A percentile compares a stretch with the other conserved stretches of the same genome.
Conservation (phyloP, 176 grass and related monocot genomes). For the Carex kokanica region DNA sequence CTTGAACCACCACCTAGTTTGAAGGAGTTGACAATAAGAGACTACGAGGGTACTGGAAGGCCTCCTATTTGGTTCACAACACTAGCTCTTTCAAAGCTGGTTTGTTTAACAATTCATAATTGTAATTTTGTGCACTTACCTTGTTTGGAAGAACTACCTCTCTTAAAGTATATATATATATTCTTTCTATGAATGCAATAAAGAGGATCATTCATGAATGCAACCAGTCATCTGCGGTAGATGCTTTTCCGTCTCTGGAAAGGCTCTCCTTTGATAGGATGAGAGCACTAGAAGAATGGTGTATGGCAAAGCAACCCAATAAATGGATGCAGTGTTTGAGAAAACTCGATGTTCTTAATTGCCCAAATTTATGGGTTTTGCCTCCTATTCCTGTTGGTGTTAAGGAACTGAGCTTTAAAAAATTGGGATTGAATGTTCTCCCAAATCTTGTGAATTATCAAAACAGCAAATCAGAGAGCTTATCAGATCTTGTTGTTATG, state of each 20-base stretch:
- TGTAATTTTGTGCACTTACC: slow-evolving; percentile 4
- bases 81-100: neutral
- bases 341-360: neutral
- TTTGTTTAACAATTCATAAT: neutral
- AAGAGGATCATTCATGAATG: neutral
- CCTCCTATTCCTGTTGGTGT: neutral
- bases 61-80: neutral
- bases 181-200: neutral
- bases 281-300: neutral
- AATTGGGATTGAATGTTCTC: neutral
- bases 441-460: neutral
- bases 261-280: neutral
- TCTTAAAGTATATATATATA: neutral
- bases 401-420: neutral
- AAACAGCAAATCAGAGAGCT: neutral
- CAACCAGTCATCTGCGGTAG: neutral
- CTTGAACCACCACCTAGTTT: slow-evolving; percentile 27
- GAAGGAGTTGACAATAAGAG: slow-evolving; percentile 9
- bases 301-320: neutral
- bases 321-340: neutral
- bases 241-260: slow-evolving; percentile 17
- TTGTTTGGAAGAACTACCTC: slow-evolving; percentile 9
- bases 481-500: neutral
- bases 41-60: neutral
- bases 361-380: neutral